phyloP scores from a whole-genome alignment of 371 early-diverging fungal species.

The Nosema muscidifuracis region DNA sequence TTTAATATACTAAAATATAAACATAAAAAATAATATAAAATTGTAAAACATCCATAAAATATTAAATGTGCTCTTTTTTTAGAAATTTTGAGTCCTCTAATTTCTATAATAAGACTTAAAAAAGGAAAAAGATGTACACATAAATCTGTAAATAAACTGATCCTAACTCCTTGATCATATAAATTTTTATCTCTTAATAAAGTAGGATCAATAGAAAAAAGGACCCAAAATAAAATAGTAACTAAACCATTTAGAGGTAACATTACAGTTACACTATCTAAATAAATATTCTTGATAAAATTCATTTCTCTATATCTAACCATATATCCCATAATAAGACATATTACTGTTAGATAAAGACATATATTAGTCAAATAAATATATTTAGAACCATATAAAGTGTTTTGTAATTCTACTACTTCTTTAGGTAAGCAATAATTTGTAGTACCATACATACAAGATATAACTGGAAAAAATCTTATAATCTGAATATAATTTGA shows the following conservation, averaged over 20 bases:
- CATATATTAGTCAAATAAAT: conserved; percentile 21
- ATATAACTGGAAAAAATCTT: conserved; percentile 3
- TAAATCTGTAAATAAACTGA: conserved; percentile 12
- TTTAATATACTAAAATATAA: conserved; percentile 8
- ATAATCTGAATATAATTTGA: background rate
- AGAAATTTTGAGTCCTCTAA: background rate
- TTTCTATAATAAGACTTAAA: conserved; percentile 9
- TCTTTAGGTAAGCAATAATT: conserved; percentile 27
- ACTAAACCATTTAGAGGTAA: conserved; percentile 25
- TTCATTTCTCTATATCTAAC: background rate
- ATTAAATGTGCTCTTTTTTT: background rate
- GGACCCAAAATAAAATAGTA: conserved; percentile 28
- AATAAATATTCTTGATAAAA: conserved; percentile 4
- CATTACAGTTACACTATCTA: background rate
- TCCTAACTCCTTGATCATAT: background rate
- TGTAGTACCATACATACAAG: conserved; percentile 26
- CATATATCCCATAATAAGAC: conserved; percentile 11
- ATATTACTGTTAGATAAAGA: conserved; percentile 26
- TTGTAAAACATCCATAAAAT: background rate
- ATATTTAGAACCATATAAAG: conserved; percentile 16
- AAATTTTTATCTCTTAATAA: conserved; percentile 13
- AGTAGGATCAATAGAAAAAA: conserved; percentile 21
- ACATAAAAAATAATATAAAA: conserved; percentile 4
- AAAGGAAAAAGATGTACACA: conserved; percentile 33
- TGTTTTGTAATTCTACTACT: background rate